Base-by-base conservation (phyloP, 2,329 filamentous ascomycete species). In the Byssothecium circinans region DNA sequence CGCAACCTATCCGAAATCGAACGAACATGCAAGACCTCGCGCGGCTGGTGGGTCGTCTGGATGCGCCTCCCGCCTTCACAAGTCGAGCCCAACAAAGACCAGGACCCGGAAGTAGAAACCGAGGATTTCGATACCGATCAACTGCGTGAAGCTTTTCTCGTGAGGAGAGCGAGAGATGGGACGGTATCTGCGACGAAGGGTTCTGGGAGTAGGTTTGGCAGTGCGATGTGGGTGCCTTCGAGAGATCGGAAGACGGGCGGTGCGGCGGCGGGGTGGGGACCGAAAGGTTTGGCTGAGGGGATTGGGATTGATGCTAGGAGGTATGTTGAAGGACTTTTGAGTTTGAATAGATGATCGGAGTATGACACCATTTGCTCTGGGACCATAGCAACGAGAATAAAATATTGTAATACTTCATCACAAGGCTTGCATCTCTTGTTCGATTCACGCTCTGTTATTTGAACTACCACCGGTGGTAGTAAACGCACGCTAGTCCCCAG, bases 221-320 rank as follows among this genome's bases (percentile, higher is more conserved):
- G 65, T 45, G 67, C 65, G 2, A 58, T 71, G 57, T 70, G 65
- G 67, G 58, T 52, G n/a, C 64, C 57, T 0, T 57, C 57, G 41
- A 8, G 23, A 25, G 62, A 55, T 8, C 54, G 61, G 57, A 61
- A 53, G 34, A 68, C 63, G 57, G 76, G 58, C 49, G 73, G 51
- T 62, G 73, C 50, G 34, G 70, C 38, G 61, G 77, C 47, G 74
- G 81, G 76, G 60, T 78, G 36, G 81, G 82, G 81, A 2, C 81
- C 84, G 1, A 80, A 78, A 17, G 79, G 80, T 45, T 68, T 90
- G 54, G 83, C 81, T 0, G 84, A 88, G 61, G 88, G 87, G 0
- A 89, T 91, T 53, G 88, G 88, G 0, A 79, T 91, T 27, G 88
- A 91, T 74, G 89, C 87, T 23, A 80, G 84, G 67, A 81, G 80